These are phyloP conservation scores for Fusarium sublunatum DNA, from an alignment of 2,329 filamentous ascomycete species.

Conservation along the genomic window DNA sequence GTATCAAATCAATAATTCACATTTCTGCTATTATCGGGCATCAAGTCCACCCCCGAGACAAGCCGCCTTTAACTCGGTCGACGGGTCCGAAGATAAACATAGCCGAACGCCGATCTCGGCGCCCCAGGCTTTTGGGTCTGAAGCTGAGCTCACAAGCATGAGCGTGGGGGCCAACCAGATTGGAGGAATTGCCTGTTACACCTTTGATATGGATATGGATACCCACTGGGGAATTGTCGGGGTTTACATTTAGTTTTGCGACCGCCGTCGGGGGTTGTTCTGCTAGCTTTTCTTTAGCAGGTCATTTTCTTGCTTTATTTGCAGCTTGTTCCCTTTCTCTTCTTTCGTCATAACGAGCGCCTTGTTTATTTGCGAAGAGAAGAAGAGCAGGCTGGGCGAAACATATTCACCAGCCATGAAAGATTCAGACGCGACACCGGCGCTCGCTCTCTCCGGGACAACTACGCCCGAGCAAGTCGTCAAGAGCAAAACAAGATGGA, in stretches of 20 bases:
- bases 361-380: too few relatives aligned
- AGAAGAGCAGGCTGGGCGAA: too few relatives aligned
- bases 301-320: background rate
- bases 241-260: background rate
- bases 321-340: background rate
- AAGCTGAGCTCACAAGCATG: conserved; percentile 7
- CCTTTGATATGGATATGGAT: too few relatives aligned
- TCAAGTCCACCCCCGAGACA: conserved; percentile 14
- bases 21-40: background rate
- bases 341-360: too few relatives aligned
- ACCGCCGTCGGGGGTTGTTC: conserved; percentile 3
- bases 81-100: conserved; percentile 19
- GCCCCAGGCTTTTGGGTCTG: conserved; percentile 2
- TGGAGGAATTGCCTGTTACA: conserved; percentile 25
- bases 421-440: conserved; percentile 23
- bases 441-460: conserved; percentile 39
- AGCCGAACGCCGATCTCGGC: conserved; percentile 29
- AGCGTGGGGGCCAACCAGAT: conserved; percentile 29
- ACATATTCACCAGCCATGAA: conserved; percentile 34
- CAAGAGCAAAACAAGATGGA: conserved; percentile 64
- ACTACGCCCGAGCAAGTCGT: conserved; percentile 31
- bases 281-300: conserved; percentile 9
- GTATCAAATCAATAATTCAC: too few relatives aligned
- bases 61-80: conserved; percentile 29
- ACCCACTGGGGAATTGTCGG: conserved; percentile 21